A percentile compares a stretch with the other conserved stretches of the same genome.
These are phyloP conservation scores for Ziziphus jujuba DNA, from an alignment of 306 rosid genomes.

Conservation along the genomic window DNA sequence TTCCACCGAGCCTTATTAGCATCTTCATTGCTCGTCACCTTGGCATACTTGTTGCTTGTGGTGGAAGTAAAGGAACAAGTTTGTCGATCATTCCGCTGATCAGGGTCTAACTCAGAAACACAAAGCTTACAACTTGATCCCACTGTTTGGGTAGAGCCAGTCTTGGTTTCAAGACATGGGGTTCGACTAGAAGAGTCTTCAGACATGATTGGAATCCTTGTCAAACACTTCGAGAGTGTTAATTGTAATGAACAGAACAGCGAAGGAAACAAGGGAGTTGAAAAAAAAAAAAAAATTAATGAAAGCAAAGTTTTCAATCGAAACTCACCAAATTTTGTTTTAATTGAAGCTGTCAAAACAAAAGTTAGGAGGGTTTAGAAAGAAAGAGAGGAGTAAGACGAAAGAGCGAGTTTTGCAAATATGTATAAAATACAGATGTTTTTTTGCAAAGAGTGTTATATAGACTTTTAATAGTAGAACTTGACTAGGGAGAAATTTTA, in stretches of 20 bases:
- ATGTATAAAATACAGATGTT: neutral
- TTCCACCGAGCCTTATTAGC: slow-evolving; percentile 36
- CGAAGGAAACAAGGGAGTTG: slow-evolving; percentile 31
- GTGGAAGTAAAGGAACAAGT: neutral
- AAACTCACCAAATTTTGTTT: too few relatives aligned
- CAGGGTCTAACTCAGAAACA: neutral
- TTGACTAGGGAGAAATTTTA: too few relatives aligned
- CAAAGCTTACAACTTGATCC: slow-evolving; percentile 3
- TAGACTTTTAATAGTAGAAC: too few relatives aligned
- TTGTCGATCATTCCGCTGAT: slow-evolving; percentile 1
- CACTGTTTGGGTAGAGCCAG: slow-evolving; percentile 39
- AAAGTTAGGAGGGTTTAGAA: neutral
- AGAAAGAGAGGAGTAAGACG: slow-evolving; percentile 31
- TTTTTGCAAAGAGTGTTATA: too few relatives aligned
- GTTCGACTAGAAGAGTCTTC: slow-evolving; percentile 35
- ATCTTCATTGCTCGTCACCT: slow-evolving; percentile 6
- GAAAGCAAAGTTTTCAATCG: too few relatives aligned
- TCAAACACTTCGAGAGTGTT: slow-evolving; percentile 51
- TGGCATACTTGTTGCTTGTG: too few relatives aligned
- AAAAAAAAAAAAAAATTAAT: too few relatives aligned
- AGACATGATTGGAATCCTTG: slow-evolving; percentile 54
- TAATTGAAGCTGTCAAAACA: too few relatives aligned
- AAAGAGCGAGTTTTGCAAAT: slow-evolving; percentile 17
- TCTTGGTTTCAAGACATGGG: slow-evolving; percentile 47
- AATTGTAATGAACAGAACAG: slow-evolving; percentile 20